phyloP scores from a whole-genome alignment of 441 rosid genomes.

The Corymbia citriodora region DNA sequence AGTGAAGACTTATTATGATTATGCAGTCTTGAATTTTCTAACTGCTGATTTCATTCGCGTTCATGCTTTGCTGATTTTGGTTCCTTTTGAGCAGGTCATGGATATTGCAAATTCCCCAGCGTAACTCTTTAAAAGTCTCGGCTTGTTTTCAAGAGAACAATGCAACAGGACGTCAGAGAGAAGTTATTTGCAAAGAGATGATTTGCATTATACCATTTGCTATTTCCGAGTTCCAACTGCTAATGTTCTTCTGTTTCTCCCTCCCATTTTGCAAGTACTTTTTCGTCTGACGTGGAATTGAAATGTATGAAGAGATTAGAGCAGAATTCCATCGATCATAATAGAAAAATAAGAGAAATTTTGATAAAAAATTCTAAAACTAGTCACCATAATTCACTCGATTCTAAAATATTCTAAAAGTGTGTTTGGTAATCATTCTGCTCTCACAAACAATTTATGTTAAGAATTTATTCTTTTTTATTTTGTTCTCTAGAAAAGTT shows the following conservation, averaged over 20 bases:
- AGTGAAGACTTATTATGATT: background rate
- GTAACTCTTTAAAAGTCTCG: conserved; percentile 24
- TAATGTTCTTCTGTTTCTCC: background rate
- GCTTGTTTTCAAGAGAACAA: background rate
- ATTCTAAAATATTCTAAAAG: background rate
- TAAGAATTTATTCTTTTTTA: no score
- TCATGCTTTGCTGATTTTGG: background rate
- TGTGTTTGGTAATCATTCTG: no score
- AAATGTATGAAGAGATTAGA: background rate
- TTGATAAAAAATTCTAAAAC: background rate
- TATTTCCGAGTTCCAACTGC: background rate
- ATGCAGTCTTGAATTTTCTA: background rate
- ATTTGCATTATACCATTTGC: background rate
- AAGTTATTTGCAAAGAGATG: background rate
- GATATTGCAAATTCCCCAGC: conserved; percentile 55
- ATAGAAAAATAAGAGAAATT: background rate
- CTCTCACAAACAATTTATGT: no score
- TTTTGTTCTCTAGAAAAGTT: no score
- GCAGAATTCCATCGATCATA: background rate
- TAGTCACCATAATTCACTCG: background rate
- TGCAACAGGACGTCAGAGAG: background rate
- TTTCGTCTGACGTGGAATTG: background rate
- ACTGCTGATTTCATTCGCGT: background rate
- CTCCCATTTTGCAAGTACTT: background rate
- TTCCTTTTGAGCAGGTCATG: conserved; percentile 30